Percentiles rank a stretch among this genome's conserved stretches.
These are phyloP conservation scores for Murraya paniculata DNA, from an alignment of 345 rosid species.

Conservation along the genomic window DNA sequence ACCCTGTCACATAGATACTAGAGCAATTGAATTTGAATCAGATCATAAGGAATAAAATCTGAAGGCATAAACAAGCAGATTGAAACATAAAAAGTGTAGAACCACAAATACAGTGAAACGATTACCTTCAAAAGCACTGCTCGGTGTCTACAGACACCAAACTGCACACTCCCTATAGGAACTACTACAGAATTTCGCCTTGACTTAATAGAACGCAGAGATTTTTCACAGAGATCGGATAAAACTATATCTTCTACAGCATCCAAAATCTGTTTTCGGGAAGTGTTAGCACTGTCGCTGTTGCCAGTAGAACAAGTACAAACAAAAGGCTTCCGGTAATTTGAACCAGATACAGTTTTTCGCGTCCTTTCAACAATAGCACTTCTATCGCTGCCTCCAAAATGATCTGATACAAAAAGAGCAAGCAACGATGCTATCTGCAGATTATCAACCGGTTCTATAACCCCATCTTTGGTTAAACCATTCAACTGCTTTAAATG, in stretches of 20 bases:
- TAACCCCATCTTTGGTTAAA: conserved; percentile 40
- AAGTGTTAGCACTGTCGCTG: conserved; percentile 31
- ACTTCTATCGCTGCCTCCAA: conserved; percentile 91
- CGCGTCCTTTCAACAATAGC: conserved; percentile 62
- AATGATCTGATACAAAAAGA: conserved; percentile 93
- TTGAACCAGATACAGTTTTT: conserved; percentile 75
- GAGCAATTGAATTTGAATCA: conserved; percentile 22
- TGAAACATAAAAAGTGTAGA: neutral
- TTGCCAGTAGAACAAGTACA: conserved; percentile 95
- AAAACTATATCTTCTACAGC: conserved; percentile 52
- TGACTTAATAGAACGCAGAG: conserved; percentile 63
- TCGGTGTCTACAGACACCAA: conserved; percentile 95
- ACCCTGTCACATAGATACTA: conserved; percentile 94
- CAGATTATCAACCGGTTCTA: conserved; percentile 43
- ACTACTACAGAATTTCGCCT: conserved; percentile 66
- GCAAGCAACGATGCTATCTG: conserved; percentile 79
- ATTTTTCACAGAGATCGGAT: conserved; percentile 77
- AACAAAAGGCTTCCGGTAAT: conserved; percentile 77
- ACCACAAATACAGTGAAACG: neutral
- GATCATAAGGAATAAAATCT: conserved; percentile 6
- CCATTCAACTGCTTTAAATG: conserved; percentile 52
- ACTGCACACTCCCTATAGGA: conserved; percentile 80
- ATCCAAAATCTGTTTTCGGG: conserved; percentile 32
- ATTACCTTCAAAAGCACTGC: conserved; percentile 89
- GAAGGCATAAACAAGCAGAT: conserved; percentile 8